Evolutionary conservation across 148 eudicot genomes (phyloP).

Genomic region (Mesembryanthemum crystallinum): DNA sequence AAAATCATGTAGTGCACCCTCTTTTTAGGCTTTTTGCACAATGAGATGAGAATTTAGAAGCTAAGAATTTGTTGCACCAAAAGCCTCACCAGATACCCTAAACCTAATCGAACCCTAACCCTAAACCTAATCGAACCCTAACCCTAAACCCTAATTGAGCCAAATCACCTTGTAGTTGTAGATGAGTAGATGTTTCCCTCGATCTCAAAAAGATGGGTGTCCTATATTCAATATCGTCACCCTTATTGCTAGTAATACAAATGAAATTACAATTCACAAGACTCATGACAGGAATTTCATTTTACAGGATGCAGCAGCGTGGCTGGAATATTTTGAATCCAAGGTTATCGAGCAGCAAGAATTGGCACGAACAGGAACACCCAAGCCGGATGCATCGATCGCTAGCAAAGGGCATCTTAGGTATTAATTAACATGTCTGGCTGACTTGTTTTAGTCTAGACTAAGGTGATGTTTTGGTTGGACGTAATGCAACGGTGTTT

Average conservation of each 20-base stretch:
- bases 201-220: not conserved
- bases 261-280: not conserved
- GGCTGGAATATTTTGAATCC: slow-evolving; percentile 98
- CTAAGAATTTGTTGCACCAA: too few relatives aligned
- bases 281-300: slow-evolving; percentile 12
- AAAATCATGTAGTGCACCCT: too few relatives aligned
- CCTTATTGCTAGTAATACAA: not conserved
- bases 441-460: slow-evolving; percentile 18
- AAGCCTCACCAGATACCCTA: too few relatives aligned
- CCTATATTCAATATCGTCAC: not conserved
- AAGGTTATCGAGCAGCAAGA: slow-evolving; percentile 98
- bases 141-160: too few relatives aligned
- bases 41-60: too few relatives aligned
- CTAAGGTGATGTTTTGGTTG: slow-evolving; percentile 12
- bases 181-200: too few relatives aligned
- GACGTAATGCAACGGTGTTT: slow-evolving; percentile 5
- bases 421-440: slow-evolving; percentile 46
- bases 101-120: too few relatives aligned
- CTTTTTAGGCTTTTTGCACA: too few relatives aligned
- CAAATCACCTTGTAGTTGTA: too few relatives aligned
- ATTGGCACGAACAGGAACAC: slow-evolving; percentile 85
- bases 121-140: too few relatives aligned
- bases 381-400: slow-evolving; percentile 94
- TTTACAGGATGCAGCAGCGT: slow-evolving; percentile 97
- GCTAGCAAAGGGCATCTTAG: slow-evolving; percentile 99